These are phyloP conservation scores for sorghum (Sorghum bicolor) DNA, from an alignment of 176 grass and related monocot genomes.

Conservation along the genomic window Sorghum_bicolor_NCBIv3 NC_012878.2:54455501-54456000, in stretches of 20 bases:
- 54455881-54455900: no score
- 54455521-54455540: not conserved
- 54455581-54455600: not conserved
- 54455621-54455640: not conserved
- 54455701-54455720: no score
- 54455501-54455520: not conserved
- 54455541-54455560: not conserved
- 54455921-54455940: no score
- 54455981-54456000: no score
- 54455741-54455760: conserved; percentile 84
- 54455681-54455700: no score
- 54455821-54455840: not conserved
- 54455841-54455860: no score
- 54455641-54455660: no score
- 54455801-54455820: conserved; percentile 92
- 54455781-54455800: conserved; percentile 56
- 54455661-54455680: no score
- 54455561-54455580: not conserved
- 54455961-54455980: no score
- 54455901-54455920: no score
- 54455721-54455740: conserved; percentile 27
- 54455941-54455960: no score
- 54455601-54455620: not conserved
- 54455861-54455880: no score
- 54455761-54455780: conserved; percentile 35